A percentile compares a stretch with the other conserved stretches of the same genome.
phyloP scores from a whole-genome alignment of 805 yeast genomes.

The Sugiyamaella qingdaonensis region DNA sequence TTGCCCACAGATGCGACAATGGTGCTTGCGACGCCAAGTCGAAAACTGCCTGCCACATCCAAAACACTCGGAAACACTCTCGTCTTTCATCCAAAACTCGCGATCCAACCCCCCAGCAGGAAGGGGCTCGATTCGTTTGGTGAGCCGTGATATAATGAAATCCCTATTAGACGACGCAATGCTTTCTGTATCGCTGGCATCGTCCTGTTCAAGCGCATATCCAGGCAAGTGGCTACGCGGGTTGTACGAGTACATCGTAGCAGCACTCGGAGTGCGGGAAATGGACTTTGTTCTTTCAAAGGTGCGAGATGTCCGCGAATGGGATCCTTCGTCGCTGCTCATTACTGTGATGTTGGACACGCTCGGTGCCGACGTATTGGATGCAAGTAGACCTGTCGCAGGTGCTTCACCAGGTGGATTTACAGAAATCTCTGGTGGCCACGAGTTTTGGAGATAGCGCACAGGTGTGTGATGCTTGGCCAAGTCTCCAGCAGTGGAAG shows the following conservation, averaged over 20 bases:
- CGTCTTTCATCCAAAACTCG: constrained; percentile 96
- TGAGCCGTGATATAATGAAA: constrained; percentile 13
- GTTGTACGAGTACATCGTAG: constrained; percentile 19
- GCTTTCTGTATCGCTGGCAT: constrained; percentile 26
- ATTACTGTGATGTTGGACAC: not conserved
- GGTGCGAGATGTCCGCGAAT: not conserved
- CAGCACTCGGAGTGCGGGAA: constrained; percentile 21
- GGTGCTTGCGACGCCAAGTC: constrained; percentile 88
- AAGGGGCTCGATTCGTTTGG: constrained; percentile 15
- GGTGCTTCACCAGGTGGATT: not conserved
- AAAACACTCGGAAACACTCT: constrained; percentile 83
- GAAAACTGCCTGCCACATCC: constrained; percentile 75
- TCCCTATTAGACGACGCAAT: constrained; percentile 18
- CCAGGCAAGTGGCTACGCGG: constrained; percentile 25
- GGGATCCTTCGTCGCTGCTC: not conserved
- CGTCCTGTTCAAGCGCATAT: constrained; percentile 22
- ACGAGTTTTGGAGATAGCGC: constrained; percentile 6
- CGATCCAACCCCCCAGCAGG: constrained; percentile 43
- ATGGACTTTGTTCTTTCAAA: constrained; percentile 1
- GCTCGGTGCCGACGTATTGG: constrained; percentile 5
- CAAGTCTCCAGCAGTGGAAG: not conserved
- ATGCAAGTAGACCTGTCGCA: not conserved
- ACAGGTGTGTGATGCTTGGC: not conserved
- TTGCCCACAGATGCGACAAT: constrained; percentile 94
- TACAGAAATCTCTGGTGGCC: not conserved